Conservation (phyloP, 495 filamentous ascomycete genomes). For the Daldinia grandis region DNA sequence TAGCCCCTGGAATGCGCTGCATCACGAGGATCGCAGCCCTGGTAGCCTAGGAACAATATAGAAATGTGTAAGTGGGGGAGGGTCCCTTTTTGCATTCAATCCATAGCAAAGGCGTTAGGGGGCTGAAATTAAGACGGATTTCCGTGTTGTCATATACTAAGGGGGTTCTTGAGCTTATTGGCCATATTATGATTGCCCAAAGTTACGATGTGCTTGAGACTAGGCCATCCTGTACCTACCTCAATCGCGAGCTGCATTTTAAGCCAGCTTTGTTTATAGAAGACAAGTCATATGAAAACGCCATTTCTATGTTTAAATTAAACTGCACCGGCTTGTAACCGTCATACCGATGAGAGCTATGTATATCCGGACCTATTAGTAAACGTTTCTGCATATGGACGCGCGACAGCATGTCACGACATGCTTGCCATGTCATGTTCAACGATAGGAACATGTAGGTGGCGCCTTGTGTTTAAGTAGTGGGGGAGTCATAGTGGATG, state of each 20-base stretch:
- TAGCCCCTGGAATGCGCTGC: background rate
- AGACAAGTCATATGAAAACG: background rate
- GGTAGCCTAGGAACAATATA: background rate
- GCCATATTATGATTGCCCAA: background rate
- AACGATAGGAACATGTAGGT: no score
- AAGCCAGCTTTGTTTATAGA: background rate
- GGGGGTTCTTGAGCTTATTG: slow-evolving; percentile 1
- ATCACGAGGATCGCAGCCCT: background rate
- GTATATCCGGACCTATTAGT: background rate
- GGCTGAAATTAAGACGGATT: background rate
- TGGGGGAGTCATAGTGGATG: background rate
- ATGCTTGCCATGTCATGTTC: background rate
- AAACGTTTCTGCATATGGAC: background rate
- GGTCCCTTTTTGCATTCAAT: slow-evolving; percentile 17
- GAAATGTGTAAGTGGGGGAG: background rate
- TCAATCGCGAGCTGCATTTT: background rate
- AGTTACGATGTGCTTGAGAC: background rate
- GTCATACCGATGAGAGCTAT: background rate
- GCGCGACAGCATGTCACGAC: background rate
- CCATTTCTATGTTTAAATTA: background rate
- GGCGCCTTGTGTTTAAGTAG: background rate
- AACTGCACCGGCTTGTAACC: background rate
- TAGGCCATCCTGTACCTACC: background rate
- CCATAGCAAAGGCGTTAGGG: slow-evolving; percentile 30
- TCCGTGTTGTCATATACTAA: slow-evolving; percentile 14